Evolutionary conservation across 768 basidiomycete species (phyloP).

Genomic region (Termitomyces sp.): DNA sequence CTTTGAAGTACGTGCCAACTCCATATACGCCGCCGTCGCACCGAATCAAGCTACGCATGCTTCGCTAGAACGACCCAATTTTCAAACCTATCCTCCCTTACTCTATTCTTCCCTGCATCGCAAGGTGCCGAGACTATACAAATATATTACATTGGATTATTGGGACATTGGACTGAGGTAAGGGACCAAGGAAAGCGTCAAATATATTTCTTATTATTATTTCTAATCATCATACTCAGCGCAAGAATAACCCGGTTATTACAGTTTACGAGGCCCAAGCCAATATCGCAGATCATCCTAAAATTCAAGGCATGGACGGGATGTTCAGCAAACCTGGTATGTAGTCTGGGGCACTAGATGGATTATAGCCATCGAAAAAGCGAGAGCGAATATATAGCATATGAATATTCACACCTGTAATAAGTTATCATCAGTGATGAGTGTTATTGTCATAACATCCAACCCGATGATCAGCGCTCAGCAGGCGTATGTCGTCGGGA

Average conservation of each 20-base stretch:
- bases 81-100: constrained; percentile 75
- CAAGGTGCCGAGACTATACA: constrained; percentile 76
- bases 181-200: constrained; percentile 5
- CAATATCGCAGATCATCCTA: constrained; percentile 84
- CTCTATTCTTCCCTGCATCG: constrained; percentile 76
- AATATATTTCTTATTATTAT: not conserved
- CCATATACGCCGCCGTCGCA: not conserved
- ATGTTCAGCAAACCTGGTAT: constrained; percentile 45
- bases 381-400: constrained; percentile 2
- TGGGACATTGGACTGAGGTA: constrained; percentile 81
- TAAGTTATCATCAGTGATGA: constrained; percentile 6
- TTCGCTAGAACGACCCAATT: constrained; percentile 76
- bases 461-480: constrained; percentile 16
- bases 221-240: constrained; percentile 37
- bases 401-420: not conserved
- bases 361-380: constrained; percentile 4
- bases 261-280: constrained; percentile 88
- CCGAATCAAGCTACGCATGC: not conserved
- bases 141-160: constrained; percentile 83
- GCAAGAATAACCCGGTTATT: constrained; percentile 73
- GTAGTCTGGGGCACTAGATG: constrained; percentile 9
- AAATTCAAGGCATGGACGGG: constrained; percentile 77
- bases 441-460: constrained; percentile 20
- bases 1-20: constrained; percentile 58
- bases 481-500: constrained; percentile 19